These are phyloP conservation scores for Trichoderma lentiforme DNA, from an alignment of 2,329 filamentous ascomycete genomes.

Conservation along the genomic window DNA sequence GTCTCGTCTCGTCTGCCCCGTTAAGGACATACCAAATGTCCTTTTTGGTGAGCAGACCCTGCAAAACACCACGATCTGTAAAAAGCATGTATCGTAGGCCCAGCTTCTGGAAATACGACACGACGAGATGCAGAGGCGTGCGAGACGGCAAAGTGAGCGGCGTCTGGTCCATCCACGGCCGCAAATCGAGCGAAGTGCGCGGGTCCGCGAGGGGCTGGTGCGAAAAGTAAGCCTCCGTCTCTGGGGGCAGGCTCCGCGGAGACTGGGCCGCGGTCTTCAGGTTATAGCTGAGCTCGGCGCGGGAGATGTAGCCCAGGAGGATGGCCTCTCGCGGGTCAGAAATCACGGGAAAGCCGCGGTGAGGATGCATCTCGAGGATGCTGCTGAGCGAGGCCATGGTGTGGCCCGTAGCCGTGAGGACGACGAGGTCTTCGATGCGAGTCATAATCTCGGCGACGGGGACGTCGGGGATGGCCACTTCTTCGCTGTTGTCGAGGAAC, in stretches of 20 bases:
- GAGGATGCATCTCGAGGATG: constrained; percentile 70
- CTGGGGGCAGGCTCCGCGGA: constrained; percentile 59
- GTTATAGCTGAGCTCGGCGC: constrained; percentile 83
- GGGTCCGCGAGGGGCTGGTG: constrained; percentile 81
- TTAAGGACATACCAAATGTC: constrained; percentile 94
- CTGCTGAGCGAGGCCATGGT: constrained; percentile 72
- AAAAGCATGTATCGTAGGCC: constrained; percentile 89
- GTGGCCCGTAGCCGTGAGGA: constrained; percentile 83
- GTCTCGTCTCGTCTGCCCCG: constrained; percentile 62
- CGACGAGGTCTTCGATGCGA: constrained; percentile 80
- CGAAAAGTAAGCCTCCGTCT: constrained; percentile 79
- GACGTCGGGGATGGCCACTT: constrained; percentile 78
- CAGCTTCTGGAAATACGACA: constrained; percentile 91
- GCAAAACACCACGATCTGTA: constrained; percentile 73
- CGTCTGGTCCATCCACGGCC: constrained; percentile 99
- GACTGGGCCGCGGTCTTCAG: constrained; percentile 53
- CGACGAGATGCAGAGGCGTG: constrained; percentile 76
- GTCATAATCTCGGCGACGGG: constrained; percentile 90
- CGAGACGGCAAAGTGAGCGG: constrained; percentile 82
- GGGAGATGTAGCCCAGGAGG: constrained; percentile 88
- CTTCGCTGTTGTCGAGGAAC: constrained; percentile 85
- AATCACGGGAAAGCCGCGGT: constrained; percentile 90
- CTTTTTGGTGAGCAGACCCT: constrained; percentile 92
- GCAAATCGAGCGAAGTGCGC: constrained; percentile 73
- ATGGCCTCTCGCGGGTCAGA: constrained; percentile 72